Evolutionary conservation across 192 early-diverging fungal genomes (phyloP).

Genomic region (Mortierella claussenii): DNA sequence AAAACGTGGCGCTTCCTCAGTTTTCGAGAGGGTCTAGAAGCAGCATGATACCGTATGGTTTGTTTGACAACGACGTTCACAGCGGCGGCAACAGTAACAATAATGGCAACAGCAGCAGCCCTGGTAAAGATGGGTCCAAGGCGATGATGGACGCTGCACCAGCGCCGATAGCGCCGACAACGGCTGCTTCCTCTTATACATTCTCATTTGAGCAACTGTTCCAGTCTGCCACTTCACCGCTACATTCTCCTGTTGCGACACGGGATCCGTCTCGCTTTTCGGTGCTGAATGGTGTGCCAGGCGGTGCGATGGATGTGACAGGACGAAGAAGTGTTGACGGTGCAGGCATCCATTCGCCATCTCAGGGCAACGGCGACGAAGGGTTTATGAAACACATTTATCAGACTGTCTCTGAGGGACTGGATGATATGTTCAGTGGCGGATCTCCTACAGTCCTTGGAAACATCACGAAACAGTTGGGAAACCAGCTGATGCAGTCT

Average conservation of each 20-base stretch:
- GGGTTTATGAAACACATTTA: slow-evolving; percentile 75
- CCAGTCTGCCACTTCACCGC: slow-evolving; percentile 30
- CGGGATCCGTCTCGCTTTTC: neutral
- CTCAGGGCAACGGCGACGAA: slow-evolving; percentile 22
- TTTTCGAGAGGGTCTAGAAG: slow-evolving; percentile 13
- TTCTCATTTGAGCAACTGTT: slow-evolving; percentile 46
- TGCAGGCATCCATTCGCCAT: no score
- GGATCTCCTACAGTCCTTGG: slow-evolving; percentile 72
- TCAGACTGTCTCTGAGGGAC: slow-evolving; percentile 77
- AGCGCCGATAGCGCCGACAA: no score
- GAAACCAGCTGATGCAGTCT: slow-evolving; percentile 68
- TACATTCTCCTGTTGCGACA: slow-evolving; percentile 1
- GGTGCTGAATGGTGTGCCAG: neutral
- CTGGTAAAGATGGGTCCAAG: no score
- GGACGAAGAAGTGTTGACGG: slow-evolving; percentile 1
- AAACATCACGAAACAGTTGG: slow-evolving; percentile 74
- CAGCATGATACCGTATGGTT: neutral
- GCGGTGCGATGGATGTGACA: neutral
- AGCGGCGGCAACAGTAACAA: neutral
- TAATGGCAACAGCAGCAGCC: neutral
- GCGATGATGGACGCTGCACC: no score
- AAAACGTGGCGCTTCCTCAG: slow-evolving; percentile 57
- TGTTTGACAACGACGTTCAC: slow-evolving; percentile 16
- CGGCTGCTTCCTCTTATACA: neutral
- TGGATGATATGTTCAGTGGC: slow-evolving; percentile 76